phyloP scores from a whole-genome alignment of 306 rosid genomes.

The Cercis canadensis region DNA sequence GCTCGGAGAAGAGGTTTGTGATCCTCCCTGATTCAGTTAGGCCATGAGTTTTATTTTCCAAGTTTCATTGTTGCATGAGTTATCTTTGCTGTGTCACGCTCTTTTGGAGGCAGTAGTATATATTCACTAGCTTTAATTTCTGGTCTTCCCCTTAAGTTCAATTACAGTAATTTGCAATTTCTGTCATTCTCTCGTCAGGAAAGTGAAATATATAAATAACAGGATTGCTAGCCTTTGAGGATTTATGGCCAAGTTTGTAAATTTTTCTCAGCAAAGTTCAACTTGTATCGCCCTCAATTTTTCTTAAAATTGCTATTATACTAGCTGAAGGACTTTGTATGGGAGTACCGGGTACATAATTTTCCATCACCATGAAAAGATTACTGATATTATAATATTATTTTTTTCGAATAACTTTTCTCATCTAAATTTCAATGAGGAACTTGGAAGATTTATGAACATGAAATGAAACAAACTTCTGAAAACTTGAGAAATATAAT shows the following conservation, averaged over 20 bases:
- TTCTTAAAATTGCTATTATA: too few species aligned
- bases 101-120: neutral
- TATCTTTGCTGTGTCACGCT: neutral
- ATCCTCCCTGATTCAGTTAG: slow-evolving; percentile 8
- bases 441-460: too few species aligned
- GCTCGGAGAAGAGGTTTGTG: slow-evolving; percentile 74
- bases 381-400: too few species aligned
- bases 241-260: neutral
- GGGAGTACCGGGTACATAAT: too few species aligned
- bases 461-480: slow-evolving; percentile 16
- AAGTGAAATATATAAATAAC: neutral
- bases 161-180: neutral
- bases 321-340: too few species aligned
- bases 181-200: neutral
- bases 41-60: neutral
- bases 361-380: too few species aligned
- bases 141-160: neutral
- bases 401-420: too few species aligned
- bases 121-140: neutral
- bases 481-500: slow-evolving; percentile 20
- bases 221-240: neutral
- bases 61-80: neutral
- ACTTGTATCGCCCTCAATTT: neutral
- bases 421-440: too few species aligned
- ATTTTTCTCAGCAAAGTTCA: neutral